phyloP scores from a whole-genome alignment of 352 stramenopile genomes.

The Globisporangium polare region DNA sequence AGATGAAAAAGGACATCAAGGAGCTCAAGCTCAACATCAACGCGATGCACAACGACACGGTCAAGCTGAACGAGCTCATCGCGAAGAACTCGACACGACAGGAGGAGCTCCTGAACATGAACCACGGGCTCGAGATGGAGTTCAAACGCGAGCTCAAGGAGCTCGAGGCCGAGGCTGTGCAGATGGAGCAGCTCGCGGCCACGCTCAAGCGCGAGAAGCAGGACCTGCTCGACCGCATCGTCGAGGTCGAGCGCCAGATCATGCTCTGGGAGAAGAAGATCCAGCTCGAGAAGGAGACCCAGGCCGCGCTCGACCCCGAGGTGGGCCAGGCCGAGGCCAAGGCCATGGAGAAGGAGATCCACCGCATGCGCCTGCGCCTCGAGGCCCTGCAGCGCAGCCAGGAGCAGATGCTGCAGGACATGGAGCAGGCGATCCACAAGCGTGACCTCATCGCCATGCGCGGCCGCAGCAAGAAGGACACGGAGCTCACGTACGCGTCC shows the following conservation, averaged over 20 bases:
- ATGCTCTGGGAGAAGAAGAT: constrained; percentile 97
- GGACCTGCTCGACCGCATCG: constrained; percentile 85
- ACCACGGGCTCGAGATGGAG: constrained; percentile 87
- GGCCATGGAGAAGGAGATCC: constrained; percentile 95
- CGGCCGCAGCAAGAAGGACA: constrained; percentile 77
- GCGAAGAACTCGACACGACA: constrained; percentile 78
- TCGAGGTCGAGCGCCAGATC: constrained; percentile 91
- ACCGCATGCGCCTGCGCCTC: constrained; percentile 93
- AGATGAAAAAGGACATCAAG: constrained; percentile 81
- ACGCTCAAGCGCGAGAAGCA: constrained; percentile 82
- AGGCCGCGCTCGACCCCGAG: constrained; percentile 90
- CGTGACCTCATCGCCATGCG: constrained; percentile 90
- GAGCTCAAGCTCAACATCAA: constrained; percentile 64
- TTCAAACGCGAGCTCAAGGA: constrained; percentile 91
- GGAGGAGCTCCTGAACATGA: constrained; percentile 82
- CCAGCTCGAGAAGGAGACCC: constrained; percentile 94
- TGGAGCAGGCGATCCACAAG: constrained; percentile 93
- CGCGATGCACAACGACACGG: constrained; percentile 90
- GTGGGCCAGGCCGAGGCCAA: constrained; percentile 89
- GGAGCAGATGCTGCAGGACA: constrained; percentile 92
- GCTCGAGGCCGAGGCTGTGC: constrained; percentile 74
- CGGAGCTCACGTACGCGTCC: constrained; percentile 77
- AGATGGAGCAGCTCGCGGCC: constrained; percentile 70
- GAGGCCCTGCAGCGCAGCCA: constrained; percentile 89
- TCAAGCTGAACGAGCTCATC: constrained; percentile 92